A percentile compares a stretch with the other conserved stretches of the same genome.
These are phyloP conservation scores for Galium porrigens DNA, from an alignment of 305 asterid species.

Conservation along the genomic window DNA sequence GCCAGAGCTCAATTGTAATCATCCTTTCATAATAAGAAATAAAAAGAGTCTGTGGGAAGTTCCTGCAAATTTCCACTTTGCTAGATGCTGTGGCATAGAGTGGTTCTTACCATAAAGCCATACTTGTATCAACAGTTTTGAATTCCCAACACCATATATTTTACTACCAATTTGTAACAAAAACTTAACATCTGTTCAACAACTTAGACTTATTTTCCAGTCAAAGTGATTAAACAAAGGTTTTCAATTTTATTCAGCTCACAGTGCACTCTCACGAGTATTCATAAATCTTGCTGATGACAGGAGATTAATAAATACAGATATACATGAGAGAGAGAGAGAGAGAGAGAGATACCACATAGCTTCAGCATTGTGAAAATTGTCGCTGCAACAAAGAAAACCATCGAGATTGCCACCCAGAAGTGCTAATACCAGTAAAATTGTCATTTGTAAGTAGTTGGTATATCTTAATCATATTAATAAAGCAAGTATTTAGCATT, in stretches of 20 bases:
- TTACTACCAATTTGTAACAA: no score
- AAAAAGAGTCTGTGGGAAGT: no score
- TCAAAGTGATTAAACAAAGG: background rate
- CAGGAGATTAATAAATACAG: background rate
- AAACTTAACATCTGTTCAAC: no score
- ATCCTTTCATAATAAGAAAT: no score
- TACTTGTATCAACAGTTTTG: background rate
- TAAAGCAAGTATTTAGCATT: conserved; percentile 5
- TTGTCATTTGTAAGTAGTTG: conserved; percentile 16
- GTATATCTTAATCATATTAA: conserved; percentile 12
- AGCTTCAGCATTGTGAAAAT: conserved; percentile 86
- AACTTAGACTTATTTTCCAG: background rate
- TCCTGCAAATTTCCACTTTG: no score
- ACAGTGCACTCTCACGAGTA: background rate
- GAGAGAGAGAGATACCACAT: conserved; percentile 41
- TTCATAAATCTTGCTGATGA: background rate
- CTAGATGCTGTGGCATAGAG: no score
- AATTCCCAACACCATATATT: background rate
- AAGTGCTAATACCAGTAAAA: conserved; percentile 56
- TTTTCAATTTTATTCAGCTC: background rate
- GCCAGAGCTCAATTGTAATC: no score
- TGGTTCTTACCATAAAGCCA: background rate
- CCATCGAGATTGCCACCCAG: conserved; percentile 98
- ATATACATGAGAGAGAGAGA: conserved; percentile 10
- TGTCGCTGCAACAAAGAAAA: conserved; percentile 89